Evolutionary conservation across 257 asterid species (phyloP), one percentile per base, ranked within the genome.

Genomic region (Linaria vulgaris): DNA sequence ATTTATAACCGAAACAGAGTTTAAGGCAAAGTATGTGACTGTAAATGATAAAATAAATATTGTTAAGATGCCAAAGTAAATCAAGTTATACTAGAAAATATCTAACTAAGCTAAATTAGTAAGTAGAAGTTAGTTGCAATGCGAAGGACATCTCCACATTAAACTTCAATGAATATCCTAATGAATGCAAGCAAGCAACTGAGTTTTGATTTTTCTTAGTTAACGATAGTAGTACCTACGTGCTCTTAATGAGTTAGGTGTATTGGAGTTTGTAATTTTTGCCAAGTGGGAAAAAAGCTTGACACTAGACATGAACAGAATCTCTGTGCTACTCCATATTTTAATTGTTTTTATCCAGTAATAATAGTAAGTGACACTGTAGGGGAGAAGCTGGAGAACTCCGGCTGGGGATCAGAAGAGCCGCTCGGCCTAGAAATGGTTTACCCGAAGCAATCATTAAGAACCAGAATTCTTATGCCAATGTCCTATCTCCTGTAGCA

Each of bases 371-470:
- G 49, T 45, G 61, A 45, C 37, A 34, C 56, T 78, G 71, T 71
- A 94, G 97, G 85, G 99, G 89, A 65, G 99, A 86, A 70, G 84
- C 63, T 52, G 97, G 96, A 57, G 95, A 88, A 37, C 78, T 94
- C 46, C 76, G 96, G 30, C 56, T 94, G 82, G 99, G 99, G 46
- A 82, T 94, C 62, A 83, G 97, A 78, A 77, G 96, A 84, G 95
- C 99, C 52, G 90, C 95, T 76, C 88, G 95, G 16, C 92, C 94
- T 45, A 82, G 94, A 80, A 84, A 84, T 62, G 91, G 95, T 38
- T 77, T 94, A 27, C 95, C 97, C 64, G 99, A 94, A 67, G 87
- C 90, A 2, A 51, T 94, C 52, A 82, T 90, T 23, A 87, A 83
- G 70, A 84, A 68, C 68, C 99, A 92, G 81, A 80, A 53, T 70